A percentile compares a stretch with the other conserved stretches of the same genome.
Conservation (phyloP, 2,329 filamentous ascomycete species). For the Neonectria punicea region DNA sequence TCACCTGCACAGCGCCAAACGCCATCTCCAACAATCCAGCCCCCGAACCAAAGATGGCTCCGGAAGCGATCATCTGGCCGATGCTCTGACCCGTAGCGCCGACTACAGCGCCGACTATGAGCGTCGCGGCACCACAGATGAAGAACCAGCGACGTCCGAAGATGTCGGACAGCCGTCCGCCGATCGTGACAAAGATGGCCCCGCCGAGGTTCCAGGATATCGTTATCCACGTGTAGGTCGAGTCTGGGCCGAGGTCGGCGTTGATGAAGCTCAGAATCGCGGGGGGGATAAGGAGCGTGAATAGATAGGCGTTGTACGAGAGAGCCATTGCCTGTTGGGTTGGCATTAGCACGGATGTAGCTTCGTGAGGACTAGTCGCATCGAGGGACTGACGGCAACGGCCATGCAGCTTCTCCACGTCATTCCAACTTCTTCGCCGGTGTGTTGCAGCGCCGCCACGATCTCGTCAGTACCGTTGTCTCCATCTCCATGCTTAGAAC, state of each 20-base stretch:
- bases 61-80: slow-evolving; percentile 53
- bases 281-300: slow-evolving; percentile 49
- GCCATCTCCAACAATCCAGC: slow-evolving; percentile 53
- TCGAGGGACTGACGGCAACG: slow-evolving; percentile 8
- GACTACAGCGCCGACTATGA: slow-evolving; percentile 50
- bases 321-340: slow-evolving; percentile 9
- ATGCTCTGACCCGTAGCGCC: slow-evolving; percentile 52
- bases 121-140: slow-evolving; percentile 47
- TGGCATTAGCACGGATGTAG: not conserved
- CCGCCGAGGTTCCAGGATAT: slow-evolving; percentile 47
- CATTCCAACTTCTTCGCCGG: slow-evolving; percentile 23
- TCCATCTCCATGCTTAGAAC: not conserved
- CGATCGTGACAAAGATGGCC: slow-evolving; percentile 48
- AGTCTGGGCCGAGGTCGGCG: slow-evolving; percentile 47
- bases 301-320: slow-evolving; percentile 46
- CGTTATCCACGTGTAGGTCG: slow-evolving; percentile 50
- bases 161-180: slow-evolving; percentile 51
- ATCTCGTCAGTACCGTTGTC: slow-evolving; percentile 6
- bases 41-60: slow-evolving; percentile 53
- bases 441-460: slow-evolving; percentile 20
- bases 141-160: slow-evolving; percentile 54
- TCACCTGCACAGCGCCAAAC: slow-evolving; percentile 45
- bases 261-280: slow-evolving; percentile 49
- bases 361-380: not conserved
- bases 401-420: slow-evolving; percentile 26